A percentile compares a stretch with the other conserved stretches of the same genome.
Evolutionary conservation across 352 stramenopile species (phyloP).

Genomic region (Vaucheria bursata): DNA sequence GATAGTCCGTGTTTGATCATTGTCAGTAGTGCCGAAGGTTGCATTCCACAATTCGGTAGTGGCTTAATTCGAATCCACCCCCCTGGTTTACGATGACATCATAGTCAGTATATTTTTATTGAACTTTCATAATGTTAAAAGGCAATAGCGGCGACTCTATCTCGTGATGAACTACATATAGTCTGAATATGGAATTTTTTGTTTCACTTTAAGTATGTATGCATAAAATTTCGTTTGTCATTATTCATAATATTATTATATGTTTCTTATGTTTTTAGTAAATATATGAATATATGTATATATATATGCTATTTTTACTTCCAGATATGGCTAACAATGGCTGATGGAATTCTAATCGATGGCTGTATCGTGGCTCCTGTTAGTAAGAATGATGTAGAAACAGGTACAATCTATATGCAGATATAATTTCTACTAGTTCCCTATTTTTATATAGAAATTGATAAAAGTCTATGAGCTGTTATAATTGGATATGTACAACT

Average conservation of each 20-base stretch:
- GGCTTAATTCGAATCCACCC: neutral
- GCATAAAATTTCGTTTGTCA: neutral
- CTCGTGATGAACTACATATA: slow-evolving; percentile 1
- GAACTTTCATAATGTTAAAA: neutral
- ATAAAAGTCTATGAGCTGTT: neutral
- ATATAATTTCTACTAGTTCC: neutral
- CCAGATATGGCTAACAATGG: slow-evolving; percentile 43
- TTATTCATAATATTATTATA: neutral
- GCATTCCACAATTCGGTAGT: neutral
- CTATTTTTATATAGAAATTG: neutral
- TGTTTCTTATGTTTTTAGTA: neutral
- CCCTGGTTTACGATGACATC: neutral
- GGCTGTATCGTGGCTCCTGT: slow-evolving; percentile 13
- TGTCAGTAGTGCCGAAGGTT: neutral
- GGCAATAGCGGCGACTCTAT: neutral
- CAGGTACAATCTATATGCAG: slow-evolving; percentile 10
- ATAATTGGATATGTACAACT: neutral
- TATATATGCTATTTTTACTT: neutral
- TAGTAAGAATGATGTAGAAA: neutral
- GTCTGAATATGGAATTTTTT: neutral
- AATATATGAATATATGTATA: neutral
- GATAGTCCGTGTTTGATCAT: neutral
- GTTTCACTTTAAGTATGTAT: slow-evolving; percentile 4
- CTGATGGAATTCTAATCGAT: slow-evolving; percentile 33
- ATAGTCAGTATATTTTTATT: neutral